Evolutionary conservation across 2,329 filamentous ascomycete species (phyloP).

Genomic region (Colletotrichum nymphaeae): DNA sequence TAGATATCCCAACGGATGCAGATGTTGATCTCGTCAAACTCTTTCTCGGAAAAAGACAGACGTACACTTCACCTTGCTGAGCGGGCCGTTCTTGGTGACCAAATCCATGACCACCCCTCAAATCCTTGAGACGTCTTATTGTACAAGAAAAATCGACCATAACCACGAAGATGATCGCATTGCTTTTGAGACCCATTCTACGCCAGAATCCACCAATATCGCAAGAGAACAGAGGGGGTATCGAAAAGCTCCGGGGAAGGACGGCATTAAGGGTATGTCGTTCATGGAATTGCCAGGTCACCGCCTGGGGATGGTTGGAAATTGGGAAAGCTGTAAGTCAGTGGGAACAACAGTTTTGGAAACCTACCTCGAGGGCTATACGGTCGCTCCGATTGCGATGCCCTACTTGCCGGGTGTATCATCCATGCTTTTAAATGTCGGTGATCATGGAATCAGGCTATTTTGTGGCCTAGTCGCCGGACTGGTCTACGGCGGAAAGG

Average conservation of each 20-base stretch:
- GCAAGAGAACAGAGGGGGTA: slow-evolving; percentile 31
- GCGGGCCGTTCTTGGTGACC: background rate
- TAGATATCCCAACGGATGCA: background rate
- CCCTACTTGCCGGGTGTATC: background rate
- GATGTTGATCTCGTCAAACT: background rate
- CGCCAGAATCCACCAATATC: slow-evolving; percentile 33
- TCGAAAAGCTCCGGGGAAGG: slow-evolving; percentile 20
- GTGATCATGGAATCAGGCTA: background rate
- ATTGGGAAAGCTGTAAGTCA: slow-evolving; percentile 24
- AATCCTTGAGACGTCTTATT: background rate
- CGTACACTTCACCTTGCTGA: slow-evolving; percentile 9
- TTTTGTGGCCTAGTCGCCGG: background rate
- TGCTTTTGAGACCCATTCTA: slow-evolving; percentile 15
- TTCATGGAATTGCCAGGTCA: background rate
- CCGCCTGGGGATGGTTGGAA: background rate
- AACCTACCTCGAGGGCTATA: slow-evolving; percentile 30
- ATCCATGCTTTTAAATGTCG: too few species aligned
- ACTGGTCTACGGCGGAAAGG: background rate
- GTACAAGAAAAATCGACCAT: slow-evolving; percentile 26
- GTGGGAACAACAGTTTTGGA: slow-evolving; percentile 18
- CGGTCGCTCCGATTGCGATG: background rate
- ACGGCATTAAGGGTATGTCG: slow-evolving; percentile 3
- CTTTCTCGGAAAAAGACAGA: background rate
- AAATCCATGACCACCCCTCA: background rate
- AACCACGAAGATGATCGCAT: background rate